Conservation (phyloP, 306 rosid genomes). For the Trichosanthes cucumerina region DNA sequence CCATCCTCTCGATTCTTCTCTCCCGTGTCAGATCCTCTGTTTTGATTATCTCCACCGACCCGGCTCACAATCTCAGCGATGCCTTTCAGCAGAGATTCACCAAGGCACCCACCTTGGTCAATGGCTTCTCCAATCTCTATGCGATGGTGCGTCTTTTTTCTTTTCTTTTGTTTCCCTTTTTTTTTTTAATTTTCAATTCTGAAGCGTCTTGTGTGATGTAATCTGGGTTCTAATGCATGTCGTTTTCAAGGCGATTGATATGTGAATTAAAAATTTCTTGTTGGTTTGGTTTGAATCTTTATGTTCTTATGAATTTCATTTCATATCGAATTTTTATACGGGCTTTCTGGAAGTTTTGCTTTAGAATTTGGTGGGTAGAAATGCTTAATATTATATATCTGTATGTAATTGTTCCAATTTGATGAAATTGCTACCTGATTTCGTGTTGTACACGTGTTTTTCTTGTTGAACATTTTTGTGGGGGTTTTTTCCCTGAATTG, state of each 20-base stretch:
- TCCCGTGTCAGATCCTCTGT: conserved; percentile 75
- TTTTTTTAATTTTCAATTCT: neutral
- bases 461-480: neutral
- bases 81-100: conserved; percentile 95
- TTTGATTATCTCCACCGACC: conserved; percentile 93
- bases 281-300: neutral
- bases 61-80: conserved; percentile 98
- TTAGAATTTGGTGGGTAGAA: neutral
- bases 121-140: conserved; percentile 82
- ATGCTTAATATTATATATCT: neutral
- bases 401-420: conserved; percentile 10
- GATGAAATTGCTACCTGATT: neutral
- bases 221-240: neutral
- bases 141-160: conserved; percentile 64
- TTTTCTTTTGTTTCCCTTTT: neutral
- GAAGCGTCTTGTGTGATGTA: neutral
- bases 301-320: neutral
- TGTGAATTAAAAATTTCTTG: neutral
- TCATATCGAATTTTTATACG: neutral
- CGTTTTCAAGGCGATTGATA: neutral
- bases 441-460: neutral
- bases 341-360: neutral
- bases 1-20: conserved; percentile 79
- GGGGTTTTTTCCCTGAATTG: neutral
- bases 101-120: conserved; percentile 76